phyloP scores from a whole-genome alignment of 805 yeast species.

The Starmerella floricola region DNA sequence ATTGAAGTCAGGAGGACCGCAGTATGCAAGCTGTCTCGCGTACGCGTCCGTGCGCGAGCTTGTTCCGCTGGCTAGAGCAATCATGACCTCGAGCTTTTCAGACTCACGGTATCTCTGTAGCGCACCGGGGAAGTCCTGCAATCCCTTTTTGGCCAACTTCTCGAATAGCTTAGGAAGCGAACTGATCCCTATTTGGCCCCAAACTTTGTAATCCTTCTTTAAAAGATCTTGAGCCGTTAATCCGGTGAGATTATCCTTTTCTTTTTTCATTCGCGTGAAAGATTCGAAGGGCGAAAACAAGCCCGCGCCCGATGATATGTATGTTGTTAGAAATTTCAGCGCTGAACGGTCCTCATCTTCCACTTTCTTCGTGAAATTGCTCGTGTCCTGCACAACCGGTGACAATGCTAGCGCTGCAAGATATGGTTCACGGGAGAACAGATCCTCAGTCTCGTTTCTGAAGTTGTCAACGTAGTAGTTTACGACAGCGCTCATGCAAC shows the following conservation, averaged over 20 bases:
- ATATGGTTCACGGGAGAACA: constrained; percentile 26
- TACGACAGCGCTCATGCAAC: constrained; percentile 67
- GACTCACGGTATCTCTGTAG: constrained; percentile 27
- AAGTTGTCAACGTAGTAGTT: constrained; percentile 2
- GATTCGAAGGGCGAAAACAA: constrained; percentile 10
- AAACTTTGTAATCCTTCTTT: constrained; percentile 75
- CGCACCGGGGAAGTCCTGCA: constrained; percentile 25
- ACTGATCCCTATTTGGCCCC: constrained; percentile 58
- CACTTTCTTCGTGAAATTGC: constrained; percentile 48
- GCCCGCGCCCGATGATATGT: neutral
- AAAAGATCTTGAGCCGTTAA: constrained; percentile 50
- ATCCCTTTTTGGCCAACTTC: constrained; percentile 35
- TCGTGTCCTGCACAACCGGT: constrained; percentile 68
- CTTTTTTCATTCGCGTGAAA: constrained; percentile 21
- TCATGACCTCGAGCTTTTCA: constrained; percentile 31
- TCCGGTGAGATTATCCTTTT: constrained; percentile 54
- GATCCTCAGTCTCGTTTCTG: neutral
- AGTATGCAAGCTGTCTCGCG: constrained; percentile 36
- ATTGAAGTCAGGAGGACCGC: constrained; percentile 25
- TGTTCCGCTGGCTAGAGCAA: constrained; percentile 38
- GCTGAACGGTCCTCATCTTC: constrained; percentile 40
- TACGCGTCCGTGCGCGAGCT: constrained; percentile 26
- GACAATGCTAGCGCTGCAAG: constrained; percentile 42
- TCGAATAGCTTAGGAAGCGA: constrained; percentile 54
- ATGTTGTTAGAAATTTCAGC: constrained; percentile 7